Evolutionary conservation across 169 alveolate species (phyloP).

Genomic region (Plasmodium ovale): DNA sequence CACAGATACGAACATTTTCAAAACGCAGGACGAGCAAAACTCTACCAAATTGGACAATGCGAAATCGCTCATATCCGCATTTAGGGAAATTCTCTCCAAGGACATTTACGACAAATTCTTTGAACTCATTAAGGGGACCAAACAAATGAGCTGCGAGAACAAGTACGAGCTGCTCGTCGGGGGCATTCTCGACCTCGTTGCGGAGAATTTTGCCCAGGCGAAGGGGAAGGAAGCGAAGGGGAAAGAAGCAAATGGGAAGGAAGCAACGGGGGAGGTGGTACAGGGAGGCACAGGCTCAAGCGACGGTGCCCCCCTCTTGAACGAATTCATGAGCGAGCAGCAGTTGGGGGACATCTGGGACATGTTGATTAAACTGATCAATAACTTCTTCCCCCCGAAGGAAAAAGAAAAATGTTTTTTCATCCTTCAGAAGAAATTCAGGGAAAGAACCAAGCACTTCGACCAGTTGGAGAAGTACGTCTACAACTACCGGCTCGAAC

Average conservation of each 20-base stretch:
- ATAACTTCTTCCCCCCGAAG: conserved; percentile 54
- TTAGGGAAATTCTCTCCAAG: conserved; percentile 43
- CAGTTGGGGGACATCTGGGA: conserved; percentile 40
- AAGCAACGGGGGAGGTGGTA: not conserved
- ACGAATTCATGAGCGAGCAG: conserved; percentile 42
- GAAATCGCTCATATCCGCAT: conserved; percentile 24
- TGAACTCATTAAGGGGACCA: conserved; percentile 44
- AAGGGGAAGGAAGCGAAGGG: not conserved
- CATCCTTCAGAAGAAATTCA: conserved; percentile 46
- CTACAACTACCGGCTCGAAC: conserved; percentile 61
- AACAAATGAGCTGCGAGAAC: conserved; percentile 30
- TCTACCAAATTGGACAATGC: conserved; percentile 37
- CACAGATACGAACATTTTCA: not conserved
- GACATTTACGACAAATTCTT: conserved; percentile 36
- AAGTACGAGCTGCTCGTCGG: conserved; percentile 39
- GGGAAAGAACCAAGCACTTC: conserved; percentile 36
- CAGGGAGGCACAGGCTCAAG: not conserved
- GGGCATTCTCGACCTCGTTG: conserved; percentile 21
- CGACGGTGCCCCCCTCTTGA: not conserved
- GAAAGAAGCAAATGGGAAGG: not conserved
- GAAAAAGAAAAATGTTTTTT: conserved; percentile 68
- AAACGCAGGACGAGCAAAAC: not conserved
- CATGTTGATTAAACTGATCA: conserved; percentile 42
- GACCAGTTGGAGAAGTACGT: conserved; percentile 68
- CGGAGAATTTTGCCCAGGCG: conserved; percentile 29